These are phyloP conservation scores for Colletotrichum sp. DNA, from an alignment of 2,329 filamentous ascomycete species.

Conservation along the genomic window DNA sequence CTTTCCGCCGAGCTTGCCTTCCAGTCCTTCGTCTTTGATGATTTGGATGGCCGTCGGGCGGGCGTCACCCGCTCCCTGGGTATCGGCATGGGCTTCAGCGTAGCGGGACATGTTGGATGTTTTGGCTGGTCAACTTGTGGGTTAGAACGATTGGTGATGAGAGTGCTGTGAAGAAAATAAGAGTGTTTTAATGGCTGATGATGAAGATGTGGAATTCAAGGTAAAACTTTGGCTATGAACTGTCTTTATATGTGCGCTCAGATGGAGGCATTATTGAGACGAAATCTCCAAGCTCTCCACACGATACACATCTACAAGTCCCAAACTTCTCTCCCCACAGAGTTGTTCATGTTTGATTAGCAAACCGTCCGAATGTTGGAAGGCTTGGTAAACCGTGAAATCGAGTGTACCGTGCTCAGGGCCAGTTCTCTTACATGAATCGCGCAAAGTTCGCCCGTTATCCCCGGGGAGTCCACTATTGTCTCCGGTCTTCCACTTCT, in stretches of 20 bases:
- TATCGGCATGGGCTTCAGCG: slow-evolving; percentile 19
- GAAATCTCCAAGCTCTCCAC: background rate
- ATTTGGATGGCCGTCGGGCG: slow-evolving; percentile 37
- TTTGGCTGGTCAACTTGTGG: background rate
- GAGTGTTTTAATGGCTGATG: background rate
- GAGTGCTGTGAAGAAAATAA: background rate
- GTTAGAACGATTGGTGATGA: background rate
- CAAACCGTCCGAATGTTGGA: background rate
- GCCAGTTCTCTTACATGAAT: background rate
- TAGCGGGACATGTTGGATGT: slow-evolving; percentile 16
- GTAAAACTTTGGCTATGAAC: background rate
- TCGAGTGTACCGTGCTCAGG: background rate
- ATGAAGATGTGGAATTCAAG: background rate
- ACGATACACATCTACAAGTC: background rate
- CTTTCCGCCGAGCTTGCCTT: slow-evolving; percentile 32
- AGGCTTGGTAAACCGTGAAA: background rate
- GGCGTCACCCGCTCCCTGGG: slow-evolving; percentile 31
- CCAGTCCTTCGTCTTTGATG: slow-evolving; percentile 31
- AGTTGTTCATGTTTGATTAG: background rate
- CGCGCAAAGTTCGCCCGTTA: background rate
- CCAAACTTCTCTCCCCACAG: background rate
- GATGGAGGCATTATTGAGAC: background rate
- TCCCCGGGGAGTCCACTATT: background rate
- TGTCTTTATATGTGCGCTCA: background rate
- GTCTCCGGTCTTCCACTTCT: background rate